Base-by-base conservation (phyloP, 805 yeast genomes). In the Wickerhamomyces canadensis region DNA sequence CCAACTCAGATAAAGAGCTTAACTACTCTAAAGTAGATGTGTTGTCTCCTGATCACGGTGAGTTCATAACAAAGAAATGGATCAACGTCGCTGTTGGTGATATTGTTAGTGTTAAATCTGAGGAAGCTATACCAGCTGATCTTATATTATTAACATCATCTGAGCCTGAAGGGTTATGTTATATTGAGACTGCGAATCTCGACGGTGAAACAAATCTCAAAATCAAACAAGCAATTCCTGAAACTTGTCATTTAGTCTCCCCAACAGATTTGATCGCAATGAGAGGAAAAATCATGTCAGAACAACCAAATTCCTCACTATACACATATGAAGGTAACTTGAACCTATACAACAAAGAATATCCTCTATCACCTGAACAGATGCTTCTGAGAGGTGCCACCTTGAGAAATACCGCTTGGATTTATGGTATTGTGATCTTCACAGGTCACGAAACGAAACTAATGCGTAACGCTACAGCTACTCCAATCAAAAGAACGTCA, bases 361-460 rank as follows among this genome's bases (percentile, higher is more conserved):
- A 86, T 32, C 81, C 98, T 1, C 64, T 93, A 37, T 67, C 82
- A 7, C 98, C 98, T 0, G 97, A 91, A 31, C 98, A 91, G 57
- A 63, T 94, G 66, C 67, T 94, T 28, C 68, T 93, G 40, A 76
- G 99, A 64, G 99, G 99, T 44, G 98, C 99, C 5, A 87, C 93
- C 4, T 68, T 93, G 44, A 74, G 97, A 61, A 93, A 93, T 55
- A 94, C 99, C 0, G 84, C 80, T 30, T 93, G 96, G 97, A 78
- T 93, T 30, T 85, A 85, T 51, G 99, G 98, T 17, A 70, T 87
- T 35, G 97, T 86, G 2, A 77, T 93, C 1, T 93, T 91, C 58
- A 93, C 99, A 0, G 99, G 99, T 16, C 99, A 94, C 58, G 98
- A 93, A 63, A 93, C 99, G 0, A 93, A 93, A 55, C 70, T 93